Conservation (phyloP, 2,329 filamentous ascomycete species). For the Fusarium sp. region DNA sequence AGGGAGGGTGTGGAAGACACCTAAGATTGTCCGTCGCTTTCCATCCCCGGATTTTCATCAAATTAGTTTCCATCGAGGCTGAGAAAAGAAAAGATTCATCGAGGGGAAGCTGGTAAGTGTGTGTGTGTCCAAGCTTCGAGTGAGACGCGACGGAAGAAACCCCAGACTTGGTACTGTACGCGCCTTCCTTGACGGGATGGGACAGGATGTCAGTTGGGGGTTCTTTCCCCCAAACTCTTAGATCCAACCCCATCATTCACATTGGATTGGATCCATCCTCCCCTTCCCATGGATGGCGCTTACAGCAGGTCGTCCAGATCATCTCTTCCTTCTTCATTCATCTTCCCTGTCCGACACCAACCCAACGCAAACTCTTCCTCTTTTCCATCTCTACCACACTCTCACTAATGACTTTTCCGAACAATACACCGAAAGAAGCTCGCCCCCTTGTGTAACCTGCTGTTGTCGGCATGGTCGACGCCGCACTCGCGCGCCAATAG, state of each 20-base stretch:
- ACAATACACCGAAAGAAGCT: background rate
- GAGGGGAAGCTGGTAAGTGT: background rate
- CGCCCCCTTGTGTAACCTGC: slow-evolving; percentile 26
- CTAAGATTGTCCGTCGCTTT: slow-evolving; percentile 26
- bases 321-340: background rate
- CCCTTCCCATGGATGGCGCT: too few species aligned
- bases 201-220: slow-evolving; percentile 19
- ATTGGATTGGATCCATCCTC: too few species aligned
- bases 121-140: slow-evolving; percentile 11
- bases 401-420: background rate
- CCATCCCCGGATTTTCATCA: slow-evolving; percentile 35
- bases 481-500: slow-evolving; percentile 34
- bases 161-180: slow-evolving; percentile 24
- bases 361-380: background rate
- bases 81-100: slow-evolving; percentile 19
- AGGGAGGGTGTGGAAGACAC: slow-evolving; percentile 19
- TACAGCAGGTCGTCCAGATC: background rate
- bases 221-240: slow-evolving; percentile 24
- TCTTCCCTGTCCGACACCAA: background rate
- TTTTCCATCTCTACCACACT: background rate
- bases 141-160: background rate
- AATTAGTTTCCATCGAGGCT: background rate
- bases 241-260: slow-evolving; percentile 2
- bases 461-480: slow-evolving; percentile 25
- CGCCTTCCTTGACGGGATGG: slow-evolving; percentile 32